Evolutionary conservation across 1,284 basidiomycete genomes (phyloP), one percentile per base, ranked within the genome.

Genomic region (Naganishia sp.): DNA sequence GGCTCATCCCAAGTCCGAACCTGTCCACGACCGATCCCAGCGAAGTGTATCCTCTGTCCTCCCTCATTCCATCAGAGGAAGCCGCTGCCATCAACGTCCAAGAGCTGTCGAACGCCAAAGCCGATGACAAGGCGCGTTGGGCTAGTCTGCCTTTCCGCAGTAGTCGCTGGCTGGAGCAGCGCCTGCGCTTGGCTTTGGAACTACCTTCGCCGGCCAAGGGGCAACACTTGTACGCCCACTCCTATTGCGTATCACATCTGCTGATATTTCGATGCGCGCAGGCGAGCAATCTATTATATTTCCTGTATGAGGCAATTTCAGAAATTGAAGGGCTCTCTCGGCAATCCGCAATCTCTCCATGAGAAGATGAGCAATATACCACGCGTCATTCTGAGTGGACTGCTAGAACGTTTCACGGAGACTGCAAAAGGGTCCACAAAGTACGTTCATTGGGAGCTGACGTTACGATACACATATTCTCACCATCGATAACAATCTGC

Each of bases 371-470:
- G 81, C 1, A 77, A 80, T 5, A 82, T 90, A 2, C 89, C 92
- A 1, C 79, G 80, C 23, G 80, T 86, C 53, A 81, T 94, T 15
- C 73, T 92, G 31, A 89, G 93, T 67, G 86, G 88, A 2, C 79
- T 95, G 42, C 73, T 92, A n/a, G 82, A 85, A 6, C 83, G 90
- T 58, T 96, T 94, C 78, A 87, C 91, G 0, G 90, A 94, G 78
- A 82, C 80, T 0, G 77, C 85, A 10, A 82, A 90, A 71, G 86
- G 84, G 21, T 85, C 86, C 3, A 83, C 82, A 25, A 82, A 82
- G 90, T 90, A 67, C 56, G 85, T 77, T 17, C 28, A 10, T 28
- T 28, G 28, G 5, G 28, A 28, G 28, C 28, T 28, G 28, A 28
- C 5, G 5, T 28, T 5, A 28, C 28, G 28, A 28, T 28, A 28